Conservation (phyloP, 2,329 filamentous ascomycete genomes). For the Alternaria hordeiaustralica region DNA sequence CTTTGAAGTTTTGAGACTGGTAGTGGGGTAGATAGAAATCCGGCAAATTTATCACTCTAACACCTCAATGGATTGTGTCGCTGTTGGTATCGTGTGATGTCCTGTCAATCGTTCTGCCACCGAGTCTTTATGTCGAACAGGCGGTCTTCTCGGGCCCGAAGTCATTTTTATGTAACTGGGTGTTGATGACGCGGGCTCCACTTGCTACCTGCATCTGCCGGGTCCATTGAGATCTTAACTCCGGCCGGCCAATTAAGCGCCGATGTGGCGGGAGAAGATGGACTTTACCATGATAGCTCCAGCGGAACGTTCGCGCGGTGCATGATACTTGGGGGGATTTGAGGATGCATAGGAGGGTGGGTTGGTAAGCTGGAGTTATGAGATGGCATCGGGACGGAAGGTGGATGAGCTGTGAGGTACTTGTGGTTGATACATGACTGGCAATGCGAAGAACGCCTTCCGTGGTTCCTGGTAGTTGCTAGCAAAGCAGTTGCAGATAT, state of each 20-base stretch:
- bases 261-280: background rate
- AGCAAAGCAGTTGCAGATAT: background rate
- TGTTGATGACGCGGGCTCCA: constrained; percentile 5
- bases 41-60: background rate
- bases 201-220: background rate
- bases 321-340: background rate
- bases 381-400: background rate
- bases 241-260: background rate
- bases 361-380: background rate
- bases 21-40: constrained; percentile 7
- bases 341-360: background rate
- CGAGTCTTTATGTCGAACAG: background rate
- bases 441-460: background rate
- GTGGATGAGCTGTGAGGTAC: background rate
- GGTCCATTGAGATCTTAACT: background rate
- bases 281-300: background rate
- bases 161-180: background rate
- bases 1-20: background rate
- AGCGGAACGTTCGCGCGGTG: background rate
- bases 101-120: background rate
- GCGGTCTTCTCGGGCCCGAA: constrained; percentile 5
- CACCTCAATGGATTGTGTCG: background rate
- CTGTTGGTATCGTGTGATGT: background rate
- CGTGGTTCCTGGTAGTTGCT: no score
- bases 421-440: background rate